Base-by-base conservation (phyloP, 2,329 filamentous ascomycete genomes). In the Pezicula neosporulosa region DNA sequence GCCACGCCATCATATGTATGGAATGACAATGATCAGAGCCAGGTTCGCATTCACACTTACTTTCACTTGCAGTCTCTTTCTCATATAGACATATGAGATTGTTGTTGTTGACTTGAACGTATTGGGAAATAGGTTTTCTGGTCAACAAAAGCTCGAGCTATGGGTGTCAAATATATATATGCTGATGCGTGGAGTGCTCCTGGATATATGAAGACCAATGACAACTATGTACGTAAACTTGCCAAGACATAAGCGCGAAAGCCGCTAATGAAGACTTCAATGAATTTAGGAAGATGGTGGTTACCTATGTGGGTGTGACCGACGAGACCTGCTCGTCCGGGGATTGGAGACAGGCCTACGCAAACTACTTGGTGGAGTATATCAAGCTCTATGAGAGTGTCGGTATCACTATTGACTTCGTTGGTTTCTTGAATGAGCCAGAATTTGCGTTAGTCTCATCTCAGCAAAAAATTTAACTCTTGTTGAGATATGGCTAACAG, bases 191-290 rank as follows among this genome's bases (percentile, higher is more conserved):
- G 76, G 76, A 73, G 70, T 51, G 75, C 75, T 0, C 75, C 74
- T 0, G 73, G 72, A 0, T 78, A 71, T 58, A 78, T 79, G 76
- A 77, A 78, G 67, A 77, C 70, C 5, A 77, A 77, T 49, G 61
- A 62, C 21, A 21, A 21, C 21, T 21, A 21, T 21, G 21, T 21
- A 21, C 21, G 21, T 21, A 21, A 21, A 21, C 21, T 21, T 21
- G 21, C 21, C 21, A 21, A 21, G 21, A 21, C 5, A 5, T 5
- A 21, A 5, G 5, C 21, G 5, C 3, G 21, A 21, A 21, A 21
- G 21, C 21, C 21, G 21, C 21, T 21, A 21, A 21, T 5, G 5
- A 5, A 21, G 21, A 21, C 3, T 21, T 21, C 5, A 5, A 5
- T 21, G n/a, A 3, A 65, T 71, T 47, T 70, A 77, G 44, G 65